Evolutionary conservation across 352 stramenopile genomes (phyloP), one percentile per base, ranked within the genome.

Genomic region (Pythium brachiatum): DNA sequence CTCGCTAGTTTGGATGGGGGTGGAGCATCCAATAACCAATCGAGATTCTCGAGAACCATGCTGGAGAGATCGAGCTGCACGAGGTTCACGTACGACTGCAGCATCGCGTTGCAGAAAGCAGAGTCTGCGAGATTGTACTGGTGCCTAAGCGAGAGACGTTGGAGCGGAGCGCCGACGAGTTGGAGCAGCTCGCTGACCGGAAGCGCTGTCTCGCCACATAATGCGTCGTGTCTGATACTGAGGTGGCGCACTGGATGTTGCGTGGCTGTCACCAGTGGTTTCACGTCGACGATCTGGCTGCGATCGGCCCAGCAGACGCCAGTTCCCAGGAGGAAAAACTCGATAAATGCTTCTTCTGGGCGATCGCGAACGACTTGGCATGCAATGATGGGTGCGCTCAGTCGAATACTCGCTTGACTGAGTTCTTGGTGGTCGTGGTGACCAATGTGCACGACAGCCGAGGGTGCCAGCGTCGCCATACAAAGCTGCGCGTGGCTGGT

Each of bases 241-340:
- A 65, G 29, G 18, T 53, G 6, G 0, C 58, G 58, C 11, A 65
- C 53, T 0, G 48, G 20, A 25, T 65, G 50, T 9, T 16, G 11
- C 1, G 47, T 25, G 13, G 38, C 50, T 2, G 26, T 52, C 16
- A 31, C 39, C 0, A 60, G 20, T 7, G 50, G 50, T 13, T 59
- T 38, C 21, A 65, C 21, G 15, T 53, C 58, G 11, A 59, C 48
- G n/a, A 59, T 6, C 13, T 65, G 50, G 29, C 27, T 47, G 3
- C 58, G 36, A 1, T 65, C 58, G 18, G 50, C 48, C 58, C 58
- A 65, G n/a, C 58, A 65, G 3, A 65, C 58, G 5, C 58, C 58
- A 4, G 47, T 65, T 2, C 58, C 58, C 1, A 50, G 58, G 0
- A 65, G 50, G 16, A 65, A 51, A 31, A 65, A 47, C 50, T 65